Evolutionary conservation across 176 grass and related monocot genomes (phyloP), one percentile per base, ranked within the genome.

Genomic region (Aegilops bicornis): DNA sequence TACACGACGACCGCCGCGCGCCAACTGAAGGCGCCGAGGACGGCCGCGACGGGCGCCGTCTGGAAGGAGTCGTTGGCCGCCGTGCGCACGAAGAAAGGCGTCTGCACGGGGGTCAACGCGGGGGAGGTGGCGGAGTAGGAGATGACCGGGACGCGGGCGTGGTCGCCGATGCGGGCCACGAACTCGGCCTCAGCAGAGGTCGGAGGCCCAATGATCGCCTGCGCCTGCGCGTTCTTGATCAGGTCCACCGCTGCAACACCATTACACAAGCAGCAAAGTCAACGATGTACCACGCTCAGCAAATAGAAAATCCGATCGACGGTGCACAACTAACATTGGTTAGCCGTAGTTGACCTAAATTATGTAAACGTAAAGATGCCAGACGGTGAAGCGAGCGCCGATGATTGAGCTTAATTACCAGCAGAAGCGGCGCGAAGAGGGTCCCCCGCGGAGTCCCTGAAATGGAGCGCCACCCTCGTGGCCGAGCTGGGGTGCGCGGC

Each of bases 71-170:
- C 94, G 9, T 82, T 88, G 82, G 62, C 78, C 1, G 76, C 89
- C 27, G 94, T 70, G 68, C 92, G 94, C 69, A 97, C 85, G 86
- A 92, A 97, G 90, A 77, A 97, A 20, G 89, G 92, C 25, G 83
- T 93, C 63, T 72, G 88, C 77, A 59, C 24, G 13, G 93, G 64
- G 4, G 24, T n/a, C 4, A 47, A 47, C 43, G 43, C 12, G 43
- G 94, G 89, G 16, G 89, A 92, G 56, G 87, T 82, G 84, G 88
- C 92, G 82, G 94, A 89, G 94, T 31, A 91, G 87, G 87, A 94
- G 83, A 97, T 47, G 16, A 94, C 37, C 17, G 92, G 94, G 79
- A 97, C 85, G 54, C 74, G 87, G 30, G 92, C 29, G 45, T 47
- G 77, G 94, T 75, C 82, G 64, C 87, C 87, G 76, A 94, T 4